Base-by-base conservation (phyloP, 169 alveolate genomes). In the Cystoisospora suis region DNA sequence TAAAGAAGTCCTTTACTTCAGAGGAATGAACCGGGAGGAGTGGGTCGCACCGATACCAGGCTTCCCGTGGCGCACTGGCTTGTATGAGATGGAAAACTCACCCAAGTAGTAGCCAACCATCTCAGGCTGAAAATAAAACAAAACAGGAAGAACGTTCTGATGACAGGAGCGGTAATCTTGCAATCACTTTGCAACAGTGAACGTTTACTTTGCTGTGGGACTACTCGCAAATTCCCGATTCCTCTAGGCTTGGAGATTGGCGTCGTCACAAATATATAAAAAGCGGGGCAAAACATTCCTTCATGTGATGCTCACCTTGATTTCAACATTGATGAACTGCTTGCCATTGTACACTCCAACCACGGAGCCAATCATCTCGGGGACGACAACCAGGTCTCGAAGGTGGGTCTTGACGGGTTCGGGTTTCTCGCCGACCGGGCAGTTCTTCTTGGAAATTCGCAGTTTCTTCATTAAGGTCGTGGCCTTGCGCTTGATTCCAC, bases 71-170 rank as follows among this genome's bases (percentile, higher is more conserved):
- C 97, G 96, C 75, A 98, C 98, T 92, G 99, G 99, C 96, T 98
- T 98, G 99, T 99, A 99, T 69, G 99, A 98, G 94, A 99, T 97
- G 75, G 99, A 97, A 96, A 98, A 99, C 96, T 99, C 99, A 36
- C 99, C 99, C 87, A 99, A 96, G 95, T 99, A 99, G 97, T 98
- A 97, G 83, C 99, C 99, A 91, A 99, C 97, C 99, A 98, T 98
- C 95, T 98, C 99, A 36, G 99, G 99, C 95, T 92, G 91, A 49
- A 86, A 46, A 45, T 32, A 87, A 70, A 38, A 17, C 9, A 44
- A 23, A 70, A n/a, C 9, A 59, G 12, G 32, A 59, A 59, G 7
- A 0, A n/a, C n/a, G n/a, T n/a, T n/a, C n/a, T n/a, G n/a, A n/a
- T n/a, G n/a, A n/a, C n/a, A n/a, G n/a, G n/a, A n/a, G n/a, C n/a